Evolutionary conservation across 805 yeast species (phyloP), one percentile per base, ranked within the genome.

Genomic region (Saturnispora sanitii): DNA sequence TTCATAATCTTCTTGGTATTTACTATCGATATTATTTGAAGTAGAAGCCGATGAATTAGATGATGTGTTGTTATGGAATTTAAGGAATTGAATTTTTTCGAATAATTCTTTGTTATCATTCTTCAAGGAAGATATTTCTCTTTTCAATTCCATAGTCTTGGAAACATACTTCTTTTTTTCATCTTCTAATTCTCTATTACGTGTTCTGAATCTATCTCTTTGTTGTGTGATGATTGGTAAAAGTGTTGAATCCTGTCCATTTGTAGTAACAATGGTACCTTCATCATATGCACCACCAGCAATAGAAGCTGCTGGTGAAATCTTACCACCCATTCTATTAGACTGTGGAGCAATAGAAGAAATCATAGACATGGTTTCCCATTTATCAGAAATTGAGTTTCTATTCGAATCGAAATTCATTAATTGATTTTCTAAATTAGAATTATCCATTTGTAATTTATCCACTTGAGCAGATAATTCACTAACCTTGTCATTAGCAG

Each of bases 201-300:
- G 71, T n/a, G 75, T 71, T 52, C 94, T 77, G 67, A 88, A 87
- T 47, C 98, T 68, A 59, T 90, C 98, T 57, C 98, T 77, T 64
- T 90, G 98, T 55, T 90, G 88, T 12, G 96, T 87, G 22, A 92
- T 76, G 40, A 90, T 86, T 1, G 94, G 94, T 38, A 90, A 60
- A 22, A 88, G 75, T 4, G 77, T 71, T 11, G 67, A 54, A 39
- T 72, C 75, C 45, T 56, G 56, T 7, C 27, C 35, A 25, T 17
- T 21, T 6, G 30, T 19, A 6, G 17, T 15, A 6, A 22, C 35
- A 11, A 25, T 25, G 19, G 32, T 28, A 4, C 35, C 34, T n/a
- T 25, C 34, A 13, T 35, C 18, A 15, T 29, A 25, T 2, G 28
- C 18, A 11, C 66, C 65, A 20, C 75, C 75, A 4, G 69, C 68